Conservation (phyloP, 129 eudicot species). For the Lactuca sativa region DNA sequence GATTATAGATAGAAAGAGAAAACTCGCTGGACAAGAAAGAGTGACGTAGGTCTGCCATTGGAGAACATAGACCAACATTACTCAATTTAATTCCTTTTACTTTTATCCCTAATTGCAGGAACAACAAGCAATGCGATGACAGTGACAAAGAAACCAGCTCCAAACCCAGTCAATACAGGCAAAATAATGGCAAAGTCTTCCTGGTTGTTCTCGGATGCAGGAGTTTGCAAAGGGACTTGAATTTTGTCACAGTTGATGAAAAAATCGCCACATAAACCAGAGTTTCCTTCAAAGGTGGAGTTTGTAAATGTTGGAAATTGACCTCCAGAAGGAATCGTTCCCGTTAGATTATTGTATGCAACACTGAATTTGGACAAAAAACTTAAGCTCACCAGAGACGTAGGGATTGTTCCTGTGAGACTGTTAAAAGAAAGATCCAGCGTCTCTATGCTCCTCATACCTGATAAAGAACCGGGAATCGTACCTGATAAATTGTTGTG, state of each 20-base stretch:
- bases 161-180: slow-evolving; percentile 44
- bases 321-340: slow-evolving; percentile 35
- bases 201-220: not conserved
- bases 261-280: slow-evolving; percentile 43
- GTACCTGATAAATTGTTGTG: slow-evolving; percentile 47
- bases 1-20: no score
- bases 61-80: no score
- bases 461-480: slow-evolving; percentile 45
- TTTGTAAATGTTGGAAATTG: slow-evolving; percentile 46
- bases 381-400: slow-evolving; percentile 36
- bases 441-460: slow-evolving; percentile 47
- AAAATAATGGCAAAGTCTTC: slow-evolving; percentile 32
- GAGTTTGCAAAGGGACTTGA: slow-evolving; percentile 1
- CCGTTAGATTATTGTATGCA: slow-evolving; percentile 46
- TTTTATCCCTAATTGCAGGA: slow-evolving; percentile 8
- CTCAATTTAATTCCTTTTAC: not conserved
- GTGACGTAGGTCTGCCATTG: no score
- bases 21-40: no score
- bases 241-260: slow-evolving; percentile 15
- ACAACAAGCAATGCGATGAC: slow-evolving; percentile 34
- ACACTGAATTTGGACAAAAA: slow-evolving; percentile 47
- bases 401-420: slow-evolving; percentile 48
- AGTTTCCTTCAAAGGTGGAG: slow-evolving; percentile 55
- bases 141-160: slow-evolving; percentile 37
- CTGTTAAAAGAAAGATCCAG: slow-evolving; percentile 52